Conservation (phyloP, 2,329 filamentous ascomycete species). For the Pseudogymnoascus verrucosus region DNA sequence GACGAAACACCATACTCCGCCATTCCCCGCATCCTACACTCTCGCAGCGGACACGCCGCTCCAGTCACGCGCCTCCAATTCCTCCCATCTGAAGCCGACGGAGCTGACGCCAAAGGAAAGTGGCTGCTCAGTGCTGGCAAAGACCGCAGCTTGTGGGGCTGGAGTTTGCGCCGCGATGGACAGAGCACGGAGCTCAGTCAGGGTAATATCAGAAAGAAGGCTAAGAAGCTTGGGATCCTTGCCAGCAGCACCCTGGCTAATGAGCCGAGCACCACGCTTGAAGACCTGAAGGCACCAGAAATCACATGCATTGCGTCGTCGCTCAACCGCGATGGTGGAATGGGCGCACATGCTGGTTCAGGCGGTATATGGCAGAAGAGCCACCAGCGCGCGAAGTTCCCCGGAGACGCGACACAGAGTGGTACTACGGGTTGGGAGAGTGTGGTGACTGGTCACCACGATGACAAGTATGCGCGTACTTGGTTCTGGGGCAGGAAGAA, state of each 20-base stretch:
- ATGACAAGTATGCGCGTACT: constrained; percentile 77
- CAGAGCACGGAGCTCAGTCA: constrained; percentile 93
- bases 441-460: constrained; percentile 83
- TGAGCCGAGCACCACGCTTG: constrained; percentile 56
- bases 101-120: constrained; percentile 79
- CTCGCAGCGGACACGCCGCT: constrained; percentile 79
- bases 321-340: constrained; percentile 88
- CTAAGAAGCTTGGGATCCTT: constrained; percentile 75
- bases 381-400: constrained; percentile 48
- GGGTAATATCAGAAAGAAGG: constrained; percentile 77
- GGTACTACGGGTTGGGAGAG: constrained; percentile 93
- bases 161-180: constrained; percentile 88
- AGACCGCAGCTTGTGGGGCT: constrained; percentile 91
- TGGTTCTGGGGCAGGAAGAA: constrained; percentile 98
- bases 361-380: constrained; percentile 78
- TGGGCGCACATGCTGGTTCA: constrained; percentile 72
- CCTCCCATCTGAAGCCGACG: constrained; percentile 80
- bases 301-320: constrained; percentile 89
- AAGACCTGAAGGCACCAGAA: constrained; percentile 78
- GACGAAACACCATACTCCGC: constrained; percentile 86
- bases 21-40: constrained; percentile 76
- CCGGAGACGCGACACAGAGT: constrained; percentile 62
- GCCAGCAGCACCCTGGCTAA: constrained; percentile 47
- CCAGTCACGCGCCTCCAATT: constrained; percentile 78
- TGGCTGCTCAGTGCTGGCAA: constrained; percentile 87